Evolutionary conservation across 495 filamentous ascomycete species (phyloP), one percentile per base, ranked within the genome.

Genomic region (Echria macrotheca): DNA sequence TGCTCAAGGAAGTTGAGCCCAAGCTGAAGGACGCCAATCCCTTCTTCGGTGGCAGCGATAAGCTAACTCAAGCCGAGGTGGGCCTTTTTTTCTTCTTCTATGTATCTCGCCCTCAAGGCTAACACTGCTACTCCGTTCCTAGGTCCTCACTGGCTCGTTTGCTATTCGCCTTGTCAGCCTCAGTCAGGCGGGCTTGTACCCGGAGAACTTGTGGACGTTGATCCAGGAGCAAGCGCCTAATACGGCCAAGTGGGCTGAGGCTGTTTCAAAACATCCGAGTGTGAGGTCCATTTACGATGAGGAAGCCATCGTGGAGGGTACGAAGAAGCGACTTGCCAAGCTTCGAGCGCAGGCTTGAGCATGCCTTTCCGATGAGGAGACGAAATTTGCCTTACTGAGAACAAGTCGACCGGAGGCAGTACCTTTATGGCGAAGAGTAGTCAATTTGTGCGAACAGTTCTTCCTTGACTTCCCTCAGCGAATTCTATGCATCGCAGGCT

Each of bases 1-100:
- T 86, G 14, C 73, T 78, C 41, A 89, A 84, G 66, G 86, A 95
- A 56, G 67, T 96, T 44, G 86, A 87, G 67, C 85, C 86, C 1
- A 61, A 86, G 22, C 66, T 96, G 19, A 63, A 66, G 6, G 78
- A 80, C 44, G 83, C 83, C 5, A 74, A 59, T 0, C 89, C 88
- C 0, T 95, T 85, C 70, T 96, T 93, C 68, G 84, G 82, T n/a
- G 89, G 89, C 0, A 84, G 80, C 46, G 71, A 82, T 42, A 82
- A 77, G 58, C 56, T 91, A 26, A 91, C 87, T 2, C 67, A 89
- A 23, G 89, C 80, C 11, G 89, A 94, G 80, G 88, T 89, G 69
- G 52, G 72, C 6, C n/a, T n/a, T n/a, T n/a, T n/a, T 49, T 12
- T 31, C 26, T 10, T 25, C 23, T 32, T 33, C 12, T 2, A 15